Conservation (phyloP, 2,329 filamentous ascomycete genomes). For the Phaeophleospora eucalypticola region DNA sequence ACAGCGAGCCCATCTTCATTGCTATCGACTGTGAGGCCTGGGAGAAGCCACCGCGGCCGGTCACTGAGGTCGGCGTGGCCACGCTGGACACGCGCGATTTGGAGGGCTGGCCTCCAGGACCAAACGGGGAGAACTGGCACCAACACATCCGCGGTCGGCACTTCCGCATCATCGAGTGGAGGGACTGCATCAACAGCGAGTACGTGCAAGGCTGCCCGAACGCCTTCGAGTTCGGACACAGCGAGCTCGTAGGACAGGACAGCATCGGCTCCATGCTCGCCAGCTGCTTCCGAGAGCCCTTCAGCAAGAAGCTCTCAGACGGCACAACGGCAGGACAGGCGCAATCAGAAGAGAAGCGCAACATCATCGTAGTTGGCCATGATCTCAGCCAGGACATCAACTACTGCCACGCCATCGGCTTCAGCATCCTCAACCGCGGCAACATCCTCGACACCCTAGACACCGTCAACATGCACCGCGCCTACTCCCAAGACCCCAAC, state of each 20-base stretch:
- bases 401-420: constrained; percentile 63
- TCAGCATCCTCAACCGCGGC: constrained; percentile 51
- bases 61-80: constrained; percentile 85
- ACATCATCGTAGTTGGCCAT: constrained; percentile 76
- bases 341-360: constrained; percentile 42
- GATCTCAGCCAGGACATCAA: constrained; percentile 63
- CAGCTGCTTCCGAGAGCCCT: constrained; percentile 56
- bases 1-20: constrained; percentile 64
- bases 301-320: constrained; percentile 33
- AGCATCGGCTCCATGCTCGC: constrained; percentile 48
- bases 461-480: constrained; percentile 66
- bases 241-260: constrained; percentile 50
- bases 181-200: constrained; percentile 60
- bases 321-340: background rate
- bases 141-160: constrained; percentile 65
- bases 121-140: constrained; percentile 63
- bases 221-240: constrained; percentile 66
- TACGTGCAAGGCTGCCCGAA: constrained; percentile 72
- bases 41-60: constrained; percentile 59
- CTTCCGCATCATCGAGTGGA: constrained; percentile 69
- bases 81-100: constrained; percentile 69
- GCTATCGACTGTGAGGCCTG: constrained; percentile 79
- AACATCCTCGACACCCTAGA: constrained; percentile 56
- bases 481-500: constrained; percentile 49
- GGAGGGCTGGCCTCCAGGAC: constrained; percentile 54